Percentiles rank a stretch among this genome's conserved stretches.
Conservation (phyloP, 208 protist species). For the Porcisia hertigi region DNA sequence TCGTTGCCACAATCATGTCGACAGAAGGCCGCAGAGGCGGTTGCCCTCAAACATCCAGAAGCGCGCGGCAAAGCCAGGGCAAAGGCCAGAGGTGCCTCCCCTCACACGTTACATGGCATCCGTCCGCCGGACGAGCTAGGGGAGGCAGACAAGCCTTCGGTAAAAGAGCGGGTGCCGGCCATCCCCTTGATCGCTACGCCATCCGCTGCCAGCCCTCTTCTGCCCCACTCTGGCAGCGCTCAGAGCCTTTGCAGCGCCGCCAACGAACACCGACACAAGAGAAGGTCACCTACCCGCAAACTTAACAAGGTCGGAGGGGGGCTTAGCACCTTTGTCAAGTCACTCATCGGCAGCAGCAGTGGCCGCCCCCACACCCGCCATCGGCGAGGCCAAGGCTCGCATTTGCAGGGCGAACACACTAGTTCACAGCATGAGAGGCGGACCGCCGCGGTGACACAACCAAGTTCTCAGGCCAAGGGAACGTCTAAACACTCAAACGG, state of each 20-base stretch:
- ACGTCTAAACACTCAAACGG: slow-evolving; percentile 5
- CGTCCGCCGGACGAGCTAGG: background rate
- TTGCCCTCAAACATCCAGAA: background rate
- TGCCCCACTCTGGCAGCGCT: slow-evolving; percentile 12
- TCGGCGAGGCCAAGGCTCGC: slow-evolving; percentile 1
- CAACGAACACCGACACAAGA: slow-evolving; percentile 10
- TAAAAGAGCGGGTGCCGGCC: background rate
- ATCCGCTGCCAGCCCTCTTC: background rate
- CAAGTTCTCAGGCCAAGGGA: slow-evolving; percentile 9
- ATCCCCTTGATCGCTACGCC: background rate
- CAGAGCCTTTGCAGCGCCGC: slow-evolving; percentile 21
- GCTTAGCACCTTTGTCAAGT: slow-evolving; percentile 35
- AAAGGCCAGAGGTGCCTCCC: background rate
- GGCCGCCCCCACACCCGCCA: slow-evolving; percentile 2
- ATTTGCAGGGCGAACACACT: background rate
- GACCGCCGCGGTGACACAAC: background rate
- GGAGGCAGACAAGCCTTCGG: background rate
- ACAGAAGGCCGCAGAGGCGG: background rate
- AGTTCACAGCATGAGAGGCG: slow-evolving; percentile 7
- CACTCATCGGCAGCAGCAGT: slow-evolving; percentile 24
- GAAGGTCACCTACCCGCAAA: slow-evolving; percentile 13
- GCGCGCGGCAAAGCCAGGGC: background rate
- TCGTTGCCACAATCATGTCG: slow-evolving; percentile 3
- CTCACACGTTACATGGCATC: slow-evolving; percentile 3
- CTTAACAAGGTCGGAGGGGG: slow-evolving; percentile 28